Percentiles rank a stretch among this genome's conserved stretches.
Evolutionary conservation across 352 stramenopile species (phyloP).

Genomic region (Globisporangium paroecandrum): DNA sequence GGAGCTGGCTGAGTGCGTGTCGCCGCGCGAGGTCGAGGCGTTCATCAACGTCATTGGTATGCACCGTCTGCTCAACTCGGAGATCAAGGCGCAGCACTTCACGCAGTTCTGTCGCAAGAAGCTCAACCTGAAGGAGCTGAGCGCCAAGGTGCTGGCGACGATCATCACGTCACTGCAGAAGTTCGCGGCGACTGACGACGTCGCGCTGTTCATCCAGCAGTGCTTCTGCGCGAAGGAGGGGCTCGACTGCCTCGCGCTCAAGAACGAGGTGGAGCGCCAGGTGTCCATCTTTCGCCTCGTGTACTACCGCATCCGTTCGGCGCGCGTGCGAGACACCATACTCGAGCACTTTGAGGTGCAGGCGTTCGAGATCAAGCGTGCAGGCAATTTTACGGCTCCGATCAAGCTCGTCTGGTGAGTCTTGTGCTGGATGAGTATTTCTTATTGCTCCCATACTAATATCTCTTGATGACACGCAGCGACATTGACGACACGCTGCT

Average conservation of each 20-base stretch:
- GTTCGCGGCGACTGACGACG: constrained; percentile 41
- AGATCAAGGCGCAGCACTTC: constrained; percentile 76
- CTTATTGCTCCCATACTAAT: neutral
- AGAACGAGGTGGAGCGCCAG: constrained; percentile 64
- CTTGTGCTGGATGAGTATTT: neutral
- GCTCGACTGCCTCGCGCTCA: constrained; percentile 48
- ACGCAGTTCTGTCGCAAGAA: constrained; percentile 43
- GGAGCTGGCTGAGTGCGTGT: constrained; percentile 34
- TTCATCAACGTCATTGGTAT: constrained; percentile 53
- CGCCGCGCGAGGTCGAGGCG: constrained; percentile 49
- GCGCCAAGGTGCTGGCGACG: constrained; percentile 33
- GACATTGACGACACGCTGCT: constrained; percentile 84
- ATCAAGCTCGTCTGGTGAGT: constrained; percentile 71
- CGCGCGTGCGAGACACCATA: constrained; percentile 45
- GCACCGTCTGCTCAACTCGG: constrained; percentile 58
- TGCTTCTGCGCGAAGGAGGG: constrained; percentile 50
- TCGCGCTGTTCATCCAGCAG: constrained; percentile 50
- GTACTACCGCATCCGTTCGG: constrained; percentile 53
- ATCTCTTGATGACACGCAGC: constrained; percentile 20
- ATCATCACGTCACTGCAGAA: constrained; percentile 58
- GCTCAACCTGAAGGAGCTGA: constrained; percentile 38
- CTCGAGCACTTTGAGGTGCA: constrained; percentile 65
- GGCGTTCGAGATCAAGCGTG: constrained; percentile 26
- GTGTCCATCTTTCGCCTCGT: constrained; percentile 70
- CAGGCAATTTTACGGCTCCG: constrained; percentile 36